phyloP scores from a whole-genome alignment of 129 eudicot genomes.

The Flaveria linearis region DNA sequence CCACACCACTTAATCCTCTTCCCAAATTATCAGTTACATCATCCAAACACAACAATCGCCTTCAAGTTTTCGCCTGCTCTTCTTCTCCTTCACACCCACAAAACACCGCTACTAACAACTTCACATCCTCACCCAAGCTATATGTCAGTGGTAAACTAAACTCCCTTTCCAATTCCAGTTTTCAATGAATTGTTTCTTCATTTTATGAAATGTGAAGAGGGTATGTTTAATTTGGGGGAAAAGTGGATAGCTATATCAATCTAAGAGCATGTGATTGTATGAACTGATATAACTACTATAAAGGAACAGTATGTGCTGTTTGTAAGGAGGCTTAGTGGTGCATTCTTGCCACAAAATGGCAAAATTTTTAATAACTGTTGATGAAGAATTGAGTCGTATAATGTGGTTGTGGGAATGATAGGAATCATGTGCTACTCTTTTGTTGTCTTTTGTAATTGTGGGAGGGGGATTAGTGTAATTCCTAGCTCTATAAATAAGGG shows the following conservation, averaged over 20 bases:
- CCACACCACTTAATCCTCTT: neutral
- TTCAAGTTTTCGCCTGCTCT: constrained; percentile 33
- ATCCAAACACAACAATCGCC: constrained; percentile 7
- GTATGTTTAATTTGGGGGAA: constrained; percentile 5
- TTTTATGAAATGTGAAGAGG: too few species aligned
- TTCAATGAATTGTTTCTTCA: neutral
- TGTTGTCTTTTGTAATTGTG: too few species aligned
- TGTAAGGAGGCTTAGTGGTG: too few species aligned
- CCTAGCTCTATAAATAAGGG: too few species aligned
- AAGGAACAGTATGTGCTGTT: neutral
- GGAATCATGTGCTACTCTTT: too few species aligned
- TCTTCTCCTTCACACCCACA: constrained; percentile 33
- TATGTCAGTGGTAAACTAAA: constrained; percentile 81
- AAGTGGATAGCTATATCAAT: neutral
- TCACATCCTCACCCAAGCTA: constrained; percentile 56
- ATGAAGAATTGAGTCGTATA: neutral
- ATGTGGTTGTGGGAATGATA: neutral
- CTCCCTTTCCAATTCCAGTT: neutral
- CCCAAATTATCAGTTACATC: constrained; percentile 7
- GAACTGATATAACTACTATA: neutral
- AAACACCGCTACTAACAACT: constrained; percentile 16
- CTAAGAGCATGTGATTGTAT: neutral
- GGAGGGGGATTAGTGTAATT: too few species aligned
- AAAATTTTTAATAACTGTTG: neutral
- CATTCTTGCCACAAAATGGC: neutral